Evolutionary conservation across 1,284 basidiomycete genomes (phyloP).

Genomic region (Ceratorhiza oryzae-sativae): DNA sequence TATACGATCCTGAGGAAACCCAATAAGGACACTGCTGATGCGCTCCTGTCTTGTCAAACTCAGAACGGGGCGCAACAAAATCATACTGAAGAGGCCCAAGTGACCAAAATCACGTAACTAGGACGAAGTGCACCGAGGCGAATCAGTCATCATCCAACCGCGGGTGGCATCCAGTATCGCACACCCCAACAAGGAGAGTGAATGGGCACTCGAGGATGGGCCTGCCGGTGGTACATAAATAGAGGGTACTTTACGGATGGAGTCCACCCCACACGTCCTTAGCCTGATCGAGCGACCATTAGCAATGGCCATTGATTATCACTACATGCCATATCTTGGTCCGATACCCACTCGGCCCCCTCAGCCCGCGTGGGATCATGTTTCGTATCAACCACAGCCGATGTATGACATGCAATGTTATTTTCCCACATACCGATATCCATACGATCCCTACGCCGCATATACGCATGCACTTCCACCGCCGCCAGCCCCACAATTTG

Average conservation of each 20-base stretch:
- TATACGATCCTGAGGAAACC: background rate
- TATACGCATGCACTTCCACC: background rate
- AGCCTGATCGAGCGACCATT: background rate
- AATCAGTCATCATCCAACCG: background rate
- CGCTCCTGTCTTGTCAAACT: background rate
- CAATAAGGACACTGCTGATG: background rate
- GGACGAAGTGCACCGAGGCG: background rate
- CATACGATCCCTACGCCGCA: slow-evolving; percentile 9
- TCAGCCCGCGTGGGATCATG: background rate
- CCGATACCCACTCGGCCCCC: background rate
- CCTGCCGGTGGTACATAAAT: background rate
- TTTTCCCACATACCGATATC: slow-evolving; percentile 5
- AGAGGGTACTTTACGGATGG: background rate
- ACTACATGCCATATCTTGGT: background rate
- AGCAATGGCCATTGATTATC: background rate
- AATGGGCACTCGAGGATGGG: background rate
- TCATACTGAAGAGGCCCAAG: background rate
- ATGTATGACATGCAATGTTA: slow-evolving; percentile 17
- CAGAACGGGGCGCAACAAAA: background rate
- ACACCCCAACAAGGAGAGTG: background rate
- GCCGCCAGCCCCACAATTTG: background rate
- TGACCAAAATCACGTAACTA: background rate
- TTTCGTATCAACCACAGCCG: background rate
- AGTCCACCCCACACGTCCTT: too few species aligned
- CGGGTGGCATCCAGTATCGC: background rate